Evolutionary conservation across 129 eudicot genomes (phyloP).

Genomic region (Ambrosia trifida): DNA sequence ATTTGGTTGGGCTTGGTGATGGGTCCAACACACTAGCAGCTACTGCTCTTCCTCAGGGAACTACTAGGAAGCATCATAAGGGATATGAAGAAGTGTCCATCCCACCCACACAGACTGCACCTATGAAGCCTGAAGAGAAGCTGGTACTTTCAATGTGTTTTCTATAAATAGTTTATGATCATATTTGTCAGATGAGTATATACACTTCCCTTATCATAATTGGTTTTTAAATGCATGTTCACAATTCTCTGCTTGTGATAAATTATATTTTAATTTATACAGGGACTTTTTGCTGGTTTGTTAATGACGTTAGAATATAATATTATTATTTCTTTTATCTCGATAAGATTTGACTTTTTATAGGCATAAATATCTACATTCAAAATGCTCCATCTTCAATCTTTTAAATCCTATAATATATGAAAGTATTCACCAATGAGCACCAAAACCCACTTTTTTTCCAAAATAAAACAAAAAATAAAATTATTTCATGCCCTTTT

Average conservation of each 20-base stretch:
- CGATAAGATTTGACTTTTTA: constrained; percentile 6
- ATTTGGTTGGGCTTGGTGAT: constrained; percentile 82
- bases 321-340: background rate
- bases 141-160: constrained; percentile 52
- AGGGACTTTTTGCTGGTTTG: background rate
- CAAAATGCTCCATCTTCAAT: background rate
- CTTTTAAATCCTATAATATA: background rate
- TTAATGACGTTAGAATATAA: background rate
- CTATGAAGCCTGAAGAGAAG: constrained; percentile 91
- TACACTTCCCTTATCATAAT: background rate
- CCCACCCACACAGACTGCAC: constrained; percentile 86
- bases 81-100: constrained; percentile 98
- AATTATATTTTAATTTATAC: background rate
- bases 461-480: too few species aligned
- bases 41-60: constrained; percentile 96
- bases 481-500: too few species aligned
- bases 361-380: background rate
- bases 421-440: background rate
- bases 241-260: background rate
- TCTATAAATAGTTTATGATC: background rate
- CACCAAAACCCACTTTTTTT: background rate
- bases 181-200: background rate
- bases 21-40: constrained; percentile 51
- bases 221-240: background rate
- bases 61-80: constrained; percentile 81